Evolutionary conservation across 176 grass and related monocot species (phyloP).

Genomic region (Zoysia pacifica): DNA sequence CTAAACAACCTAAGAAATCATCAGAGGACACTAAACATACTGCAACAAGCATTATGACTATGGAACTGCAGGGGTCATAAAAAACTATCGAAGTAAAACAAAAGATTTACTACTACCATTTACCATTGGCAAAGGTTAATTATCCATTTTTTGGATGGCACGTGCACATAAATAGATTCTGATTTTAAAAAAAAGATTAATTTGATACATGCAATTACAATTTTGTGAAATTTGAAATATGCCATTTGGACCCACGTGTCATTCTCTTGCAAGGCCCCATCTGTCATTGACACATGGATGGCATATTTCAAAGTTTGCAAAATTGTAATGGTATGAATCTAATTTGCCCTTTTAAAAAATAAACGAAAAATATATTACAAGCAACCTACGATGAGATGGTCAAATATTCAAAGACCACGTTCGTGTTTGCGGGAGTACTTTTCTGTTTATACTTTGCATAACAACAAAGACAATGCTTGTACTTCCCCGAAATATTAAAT

Average conservation of each 20-base stretch:
- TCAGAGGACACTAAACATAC: background rate
- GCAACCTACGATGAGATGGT: background rate
- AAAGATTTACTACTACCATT: background rate
- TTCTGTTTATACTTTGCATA: constrained; percentile 1
- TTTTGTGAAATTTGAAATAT: too few relatives aligned
- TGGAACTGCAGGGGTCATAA: background rate
- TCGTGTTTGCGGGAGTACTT: constrained; percentile 8
- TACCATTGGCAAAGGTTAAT: background rate
- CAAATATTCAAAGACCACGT: constrained; percentile 43
- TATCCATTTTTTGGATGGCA: background rate
- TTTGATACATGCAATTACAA: too few relatives aligned
- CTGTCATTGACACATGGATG: too few relatives aligned
- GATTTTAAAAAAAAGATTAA: background rate
- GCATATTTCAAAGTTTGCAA: too few relatives aligned
- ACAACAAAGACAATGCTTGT: constrained; percentile 25
- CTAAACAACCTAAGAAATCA: background rate
- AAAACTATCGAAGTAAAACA: constrained; percentile 6
- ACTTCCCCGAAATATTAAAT: constrained; percentile 40
- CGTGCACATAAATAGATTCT: background rate
- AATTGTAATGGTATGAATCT: too few relatives aligned
- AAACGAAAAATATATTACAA: background rate
- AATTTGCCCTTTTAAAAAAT: too few relatives aligned
- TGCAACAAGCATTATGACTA: background rate
- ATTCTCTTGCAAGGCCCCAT: too few relatives aligned
- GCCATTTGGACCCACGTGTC: too few relatives aligned